phyloP scores from a whole-genome alignment of 2,329 filamentous ascomycete genomes.

The Monosporascus sp. region DNA sequence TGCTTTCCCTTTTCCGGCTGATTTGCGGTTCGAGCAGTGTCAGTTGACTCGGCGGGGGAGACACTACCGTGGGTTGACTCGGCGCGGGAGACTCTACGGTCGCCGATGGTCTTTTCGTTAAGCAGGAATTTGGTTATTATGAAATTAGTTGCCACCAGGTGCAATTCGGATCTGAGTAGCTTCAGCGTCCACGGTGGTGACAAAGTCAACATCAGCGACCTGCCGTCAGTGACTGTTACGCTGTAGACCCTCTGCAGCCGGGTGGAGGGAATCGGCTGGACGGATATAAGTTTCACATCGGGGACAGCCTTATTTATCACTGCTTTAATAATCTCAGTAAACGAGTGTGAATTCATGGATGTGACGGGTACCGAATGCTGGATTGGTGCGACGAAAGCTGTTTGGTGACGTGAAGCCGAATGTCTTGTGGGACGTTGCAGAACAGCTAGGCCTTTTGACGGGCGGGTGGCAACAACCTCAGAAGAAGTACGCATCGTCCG shows the following conservation, averaged over 20 bases:
- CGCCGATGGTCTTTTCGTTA: constrained; percentile 1
- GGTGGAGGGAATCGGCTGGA: constrained; percentile 30
- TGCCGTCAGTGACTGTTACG: constrained; percentile 36
- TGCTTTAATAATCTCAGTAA: constrained; percentile 28
- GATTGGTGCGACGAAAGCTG: constrained; percentile 19
- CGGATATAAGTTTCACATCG: constrained; percentile 25
- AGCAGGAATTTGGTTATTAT: constrained; percentile 39
- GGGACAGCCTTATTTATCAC: constrained; percentile 30
- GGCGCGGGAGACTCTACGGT: background rate
- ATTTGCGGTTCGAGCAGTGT: background rate
- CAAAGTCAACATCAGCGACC: constrained; percentile 35
- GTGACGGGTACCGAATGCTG: constrained; percentile 14
- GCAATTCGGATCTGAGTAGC: constrained; percentile 42
- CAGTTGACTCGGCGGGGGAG: background rate
- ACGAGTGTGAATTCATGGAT: constrained; percentile 29
- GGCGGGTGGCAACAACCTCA: constrained; percentile 11
- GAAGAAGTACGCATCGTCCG: background rate
- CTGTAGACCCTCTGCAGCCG: constrained; percentile 37
- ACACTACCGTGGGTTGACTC: background rate
- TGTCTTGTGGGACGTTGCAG: constrained; percentile 23
- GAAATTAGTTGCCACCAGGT: constrained; percentile 38
- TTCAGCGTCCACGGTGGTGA: constrained; percentile 36
- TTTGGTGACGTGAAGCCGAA: constrained; percentile 21
- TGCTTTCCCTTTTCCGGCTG: background rate
- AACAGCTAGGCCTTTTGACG: constrained; percentile 20